Evolutionary conservation across 2,329 filamentous ascomycete genomes (phyloP).

Genomic region (Claviceps cyperi): DNA sequence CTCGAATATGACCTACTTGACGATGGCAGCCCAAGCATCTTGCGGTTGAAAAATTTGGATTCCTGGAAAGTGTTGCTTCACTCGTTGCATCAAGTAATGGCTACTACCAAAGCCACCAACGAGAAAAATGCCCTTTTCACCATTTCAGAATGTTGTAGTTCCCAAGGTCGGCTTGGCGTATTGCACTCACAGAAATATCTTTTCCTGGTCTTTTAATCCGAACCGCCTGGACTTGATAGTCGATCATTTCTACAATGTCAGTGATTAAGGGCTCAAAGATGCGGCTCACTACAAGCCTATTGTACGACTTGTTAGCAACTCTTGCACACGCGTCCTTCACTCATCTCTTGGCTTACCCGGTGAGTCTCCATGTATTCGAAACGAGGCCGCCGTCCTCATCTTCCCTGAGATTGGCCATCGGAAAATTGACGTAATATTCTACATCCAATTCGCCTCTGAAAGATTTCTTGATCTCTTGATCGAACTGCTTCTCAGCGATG

Average conservation of each 20-base stretch:
- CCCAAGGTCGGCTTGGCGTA: too few species aligned
- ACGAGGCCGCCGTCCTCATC: conserved; percentile 5
- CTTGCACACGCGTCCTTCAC: neutral
- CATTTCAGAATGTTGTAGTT: neutral
- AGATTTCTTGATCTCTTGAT: conserved; percentile 10
- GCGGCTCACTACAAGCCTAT: neutral
- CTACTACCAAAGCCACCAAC: conserved; percentile 5
- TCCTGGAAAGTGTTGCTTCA: neutral
- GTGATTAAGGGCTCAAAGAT: conserved; percentile 12
- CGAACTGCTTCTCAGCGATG: conserved; percentile 8
- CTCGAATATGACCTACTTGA: neutral
- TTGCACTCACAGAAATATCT: neutral
- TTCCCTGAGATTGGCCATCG: conserved; percentile 9
- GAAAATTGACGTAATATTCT: conserved; percentile 11
- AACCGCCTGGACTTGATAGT: conserved; percentile 8
- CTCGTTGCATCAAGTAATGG: neutral
- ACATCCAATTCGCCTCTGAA: conserved; percentile 8
- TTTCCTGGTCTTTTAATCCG: neutral
- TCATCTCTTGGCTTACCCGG: conserved; percentile 2
- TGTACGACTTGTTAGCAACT: neutral
- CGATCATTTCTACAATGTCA: conserved; percentile 9
- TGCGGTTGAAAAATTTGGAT: conserved; percentile 2
- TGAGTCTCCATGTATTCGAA: conserved; percentile 10
- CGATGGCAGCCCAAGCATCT: conserved; percentile 5
- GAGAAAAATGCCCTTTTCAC: conserved; percentile 2